Evolutionary conservation across 2,329 filamentous ascomycete species (phyloP).

Genomic region (Periconia sp.): DNA sequence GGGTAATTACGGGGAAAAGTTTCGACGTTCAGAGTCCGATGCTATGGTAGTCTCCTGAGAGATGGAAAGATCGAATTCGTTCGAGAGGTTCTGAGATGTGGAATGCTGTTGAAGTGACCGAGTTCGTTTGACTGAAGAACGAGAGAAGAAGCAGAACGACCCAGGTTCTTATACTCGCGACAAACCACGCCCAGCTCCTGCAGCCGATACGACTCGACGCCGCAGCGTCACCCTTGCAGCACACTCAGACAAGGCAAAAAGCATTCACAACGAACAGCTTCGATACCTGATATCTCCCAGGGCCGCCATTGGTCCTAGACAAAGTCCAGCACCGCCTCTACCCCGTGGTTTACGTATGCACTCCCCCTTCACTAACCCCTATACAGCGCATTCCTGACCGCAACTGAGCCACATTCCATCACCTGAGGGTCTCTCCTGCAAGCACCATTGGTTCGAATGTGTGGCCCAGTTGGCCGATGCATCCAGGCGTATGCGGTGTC

Average conservation of each 20-base stretch:
- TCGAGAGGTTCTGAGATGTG: too few relatives aligned
- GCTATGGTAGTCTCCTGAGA: too few relatives aligned
- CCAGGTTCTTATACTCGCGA: not conserved
- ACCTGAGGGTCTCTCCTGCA: conserved; percentile 5
- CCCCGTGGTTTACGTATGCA: conserved; percentile 16
- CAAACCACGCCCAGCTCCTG: not conserved
- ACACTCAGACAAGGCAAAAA: not conserved
- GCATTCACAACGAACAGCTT: not conserved
- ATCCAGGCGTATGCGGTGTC: conserved; percentile 9
- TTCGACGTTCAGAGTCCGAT: too few relatives aligned
- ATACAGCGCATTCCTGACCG: not conserved
- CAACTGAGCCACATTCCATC: conserved; percentile 2
- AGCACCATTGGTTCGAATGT: conserved; percentile 10
- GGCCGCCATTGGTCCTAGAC: too few relatives aligned
- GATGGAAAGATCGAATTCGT: too few relatives aligned
- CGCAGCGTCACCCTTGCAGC: conserved; percentile 1
- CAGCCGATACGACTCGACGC: too few relatives aligned
- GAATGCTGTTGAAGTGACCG: too few relatives aligned
- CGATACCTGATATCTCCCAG: too few relatives aligned
- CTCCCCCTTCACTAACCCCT: not conserved
- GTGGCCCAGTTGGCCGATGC: not conserved
- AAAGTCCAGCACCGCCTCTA: not conserved
- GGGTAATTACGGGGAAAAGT: too few relatives aligned
- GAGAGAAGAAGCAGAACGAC: too few relatives aligned
- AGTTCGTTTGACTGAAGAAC: too few relatives aligned